Base-by-base conservation (phyloP, 2,329 filamentous ascomycete species). In the Phyllachora maydis region DNA sequence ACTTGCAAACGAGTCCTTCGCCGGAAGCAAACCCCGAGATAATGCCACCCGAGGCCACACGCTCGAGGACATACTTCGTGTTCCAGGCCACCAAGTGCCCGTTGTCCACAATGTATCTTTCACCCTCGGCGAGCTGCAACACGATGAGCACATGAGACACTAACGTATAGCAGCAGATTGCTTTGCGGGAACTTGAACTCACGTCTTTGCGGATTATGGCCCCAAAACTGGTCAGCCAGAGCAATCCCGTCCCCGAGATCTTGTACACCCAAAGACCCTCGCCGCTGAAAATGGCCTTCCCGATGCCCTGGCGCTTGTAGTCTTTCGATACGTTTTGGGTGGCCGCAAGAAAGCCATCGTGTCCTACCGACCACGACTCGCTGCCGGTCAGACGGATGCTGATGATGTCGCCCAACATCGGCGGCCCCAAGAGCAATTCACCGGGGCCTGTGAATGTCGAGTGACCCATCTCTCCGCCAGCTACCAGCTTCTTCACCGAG, bases 51-150 rank as follows among this genome's bases (percentile, higher is more conserved):
- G 77, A 88, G 0, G 85, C 72, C 4, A 90, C 75, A 10, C 88
- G 71, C 50, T 93, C 82, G 31, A 98, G 68, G 4, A 78, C 62
- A 39, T 95, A 98, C 40, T 91, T 81, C 41, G 77, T 83, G 43
- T 93, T 93, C 88, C 88, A 98, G 0, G 88, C 85, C 1, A 95
- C 82, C 1, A 95, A 59, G 36, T 95, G 82, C 3, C 81, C 81
- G 37, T 92, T 92, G 39, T 92, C 81, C 27, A 93, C 71, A 33
- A 88, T 79, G 47, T 93, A 95, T 35, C 74, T 75, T 43, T 95
- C 85, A 7, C 73, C 73, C 8, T 70, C 63, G 21, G 45, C 48
- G 14, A 72, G 52, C 58, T 61, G 12, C 17, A 12, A n/a, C 18
- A 14, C 4, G 4, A 11, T 15, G 8, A n/a, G 6, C 4, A 14